phyloP scores from a whole-genome alignment of 2,329 filamentous ascomycete species.

The Fusarium circinatum region DNA sequence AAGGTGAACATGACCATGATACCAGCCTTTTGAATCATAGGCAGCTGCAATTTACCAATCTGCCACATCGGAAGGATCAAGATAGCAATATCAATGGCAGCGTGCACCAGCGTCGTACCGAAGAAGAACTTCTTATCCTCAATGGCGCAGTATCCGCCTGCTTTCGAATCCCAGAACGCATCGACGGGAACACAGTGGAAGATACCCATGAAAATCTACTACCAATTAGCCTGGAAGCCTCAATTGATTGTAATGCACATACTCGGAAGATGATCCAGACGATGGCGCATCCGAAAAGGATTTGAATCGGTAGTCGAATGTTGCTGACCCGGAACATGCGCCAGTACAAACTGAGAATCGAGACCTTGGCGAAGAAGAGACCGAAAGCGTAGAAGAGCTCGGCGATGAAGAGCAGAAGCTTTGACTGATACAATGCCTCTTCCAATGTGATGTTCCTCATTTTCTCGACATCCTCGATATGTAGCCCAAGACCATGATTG shows the following conservation, averaged over 20 bases:
- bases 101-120: slow-evolving; percentile 46
- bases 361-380: slow-evolving; percentile 43
- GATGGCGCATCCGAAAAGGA: slow-evolving; percentile 38
- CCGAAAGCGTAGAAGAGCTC: slow-evolving; percentile 45
- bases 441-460: neutral
- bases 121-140: slow-evolving; percentile 49
- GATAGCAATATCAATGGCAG: slow-evolving; percentile 47
- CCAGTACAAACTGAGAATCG: slow-evolving; percentile 47
- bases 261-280: slow-evolving; percentile 46
- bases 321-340: slow-evolving; percentile 44
- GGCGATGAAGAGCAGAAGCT: slow-evolving; percentile 32
- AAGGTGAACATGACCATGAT: slow-evolving; percentile 46
- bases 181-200: slow-evolving; percentile 37
- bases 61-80: slow-evolving; percentile 46
- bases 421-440: neutral
- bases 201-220: slow-evolving; percentile 28
- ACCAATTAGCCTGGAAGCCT: neutral
- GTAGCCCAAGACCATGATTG: slow-evolving; percentile 26
- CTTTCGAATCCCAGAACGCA: slow-evolving; percentile 25
- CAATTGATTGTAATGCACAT: neutral
- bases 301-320: slow-evolving; percentile 42
- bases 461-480: slow-evolving; percentile 7
- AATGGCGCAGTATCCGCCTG: slow-evolving; percentile 16
- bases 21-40: slow-evolving; percentile 41
- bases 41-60: slow-evolving; percentile 45